phyloP scores from a whole-genome alignment of 148 eudicot genomes.

The Vaccinium corymbosum region DNA sequence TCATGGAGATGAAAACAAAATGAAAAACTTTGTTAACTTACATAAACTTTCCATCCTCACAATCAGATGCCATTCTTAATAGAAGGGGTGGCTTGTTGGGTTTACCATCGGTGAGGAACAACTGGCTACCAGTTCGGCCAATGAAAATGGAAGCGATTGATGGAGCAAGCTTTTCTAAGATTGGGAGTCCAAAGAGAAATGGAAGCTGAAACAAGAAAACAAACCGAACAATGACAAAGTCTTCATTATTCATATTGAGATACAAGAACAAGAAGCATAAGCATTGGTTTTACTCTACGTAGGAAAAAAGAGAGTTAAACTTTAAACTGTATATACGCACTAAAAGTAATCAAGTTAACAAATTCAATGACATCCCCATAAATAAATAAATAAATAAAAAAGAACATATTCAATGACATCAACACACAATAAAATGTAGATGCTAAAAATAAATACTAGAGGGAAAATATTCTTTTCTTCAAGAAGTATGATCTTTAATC shows the following conservation, averaged over 20 bases:
- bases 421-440: neutral
- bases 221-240: conserved; percentile 14
- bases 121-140: conserved; percentile 94
- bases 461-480: conserved; percentile 2
- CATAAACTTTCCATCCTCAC: conserved; percentile 80
- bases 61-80: conserved; percentile 82
- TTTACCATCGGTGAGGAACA: conserved; percentile 91
- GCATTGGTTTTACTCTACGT: neutral
- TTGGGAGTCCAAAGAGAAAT: conserved; percentile 71
- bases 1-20: neutral
- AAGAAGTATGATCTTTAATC: conserved; percentile 8
- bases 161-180: conserved; percentile 88
- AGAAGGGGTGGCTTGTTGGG: conserved; percentile 83
- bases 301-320: neutral
- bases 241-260: conserved; percentile 3
- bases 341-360: neutral
- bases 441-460: neutral
- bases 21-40: conserved; percentile 34
- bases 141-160: conserved; percentile 71
- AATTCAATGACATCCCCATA: too few relatives aligned
- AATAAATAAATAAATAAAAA: too few relatives aligned
- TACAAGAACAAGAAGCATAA: neutral
- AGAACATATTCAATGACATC: too few relatives aligned
- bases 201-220: conserved; percentile 62
- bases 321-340: too few relatives aligned